These are phyloP conservation scores for Nakazawaea peltata DNA, from an alignment of 805 yeast species.

Conservation along the genomic window DNA sequence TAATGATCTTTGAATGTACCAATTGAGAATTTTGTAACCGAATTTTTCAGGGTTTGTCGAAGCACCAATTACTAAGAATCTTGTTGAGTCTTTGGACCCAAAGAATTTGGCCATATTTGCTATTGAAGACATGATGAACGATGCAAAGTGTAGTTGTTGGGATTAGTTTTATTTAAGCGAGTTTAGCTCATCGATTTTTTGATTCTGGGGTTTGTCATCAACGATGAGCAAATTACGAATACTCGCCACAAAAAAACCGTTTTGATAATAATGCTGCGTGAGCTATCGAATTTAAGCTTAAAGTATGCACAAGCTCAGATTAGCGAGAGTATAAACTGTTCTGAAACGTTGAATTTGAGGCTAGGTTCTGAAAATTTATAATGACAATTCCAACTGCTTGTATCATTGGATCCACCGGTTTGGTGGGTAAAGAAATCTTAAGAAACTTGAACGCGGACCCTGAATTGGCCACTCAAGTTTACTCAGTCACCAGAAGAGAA, in stretches of 20 bases:
- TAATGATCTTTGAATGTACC: slow-evolving; percentile 54
- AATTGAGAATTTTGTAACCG: slow-evolving; percentile 59
- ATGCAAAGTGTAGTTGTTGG: no score
- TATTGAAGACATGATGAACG: slow-evolving; percentile 4
- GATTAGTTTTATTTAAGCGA: no score
- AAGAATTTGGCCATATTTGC: slow-evolving; percentile 5
- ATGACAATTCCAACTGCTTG: neutral
- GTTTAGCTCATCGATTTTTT: no score
- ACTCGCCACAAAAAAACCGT: no score
- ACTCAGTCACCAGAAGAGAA: slow-evolving; percentile 45
- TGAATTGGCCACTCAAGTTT: slow-evolving; percentile 26
- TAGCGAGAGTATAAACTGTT: no score
- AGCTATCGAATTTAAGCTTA: no score
- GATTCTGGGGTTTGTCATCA: no score
- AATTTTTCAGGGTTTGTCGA: slow-evolving; percentile 54
- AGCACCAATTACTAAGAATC: slow-evolving; percentile 67
- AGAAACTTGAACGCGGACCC: slow-evolving; percentile 18
- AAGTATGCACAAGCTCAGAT: no score
- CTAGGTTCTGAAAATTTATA: no score
- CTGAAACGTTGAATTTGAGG: no score
- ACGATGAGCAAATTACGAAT: no score
- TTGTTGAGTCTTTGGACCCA: slow-evolving; percentile 8
- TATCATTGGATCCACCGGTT: neutral
- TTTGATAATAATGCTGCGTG: no score
- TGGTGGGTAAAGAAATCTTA: neutral